Evolutionary conservation across 2,329 filamentous ascomycete species (phyloP).

Genomic region (Phoma sp.): DNA sequence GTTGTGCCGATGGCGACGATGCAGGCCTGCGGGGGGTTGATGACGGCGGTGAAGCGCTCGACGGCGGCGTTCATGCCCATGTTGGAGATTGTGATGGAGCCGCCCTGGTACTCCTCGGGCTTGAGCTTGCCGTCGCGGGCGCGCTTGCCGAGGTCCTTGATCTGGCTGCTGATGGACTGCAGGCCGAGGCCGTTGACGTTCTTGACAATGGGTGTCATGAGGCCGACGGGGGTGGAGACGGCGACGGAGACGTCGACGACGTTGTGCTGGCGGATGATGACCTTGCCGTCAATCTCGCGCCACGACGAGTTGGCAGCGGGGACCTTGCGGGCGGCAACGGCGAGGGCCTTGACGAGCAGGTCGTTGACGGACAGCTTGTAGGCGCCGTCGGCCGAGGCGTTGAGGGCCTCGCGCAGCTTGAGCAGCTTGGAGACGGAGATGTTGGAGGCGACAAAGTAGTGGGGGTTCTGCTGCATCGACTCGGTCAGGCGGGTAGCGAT

Average conservation of each 20-base stretch:
- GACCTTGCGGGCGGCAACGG: conserved; percentile 87
- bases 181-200: conserved; percentile 87
- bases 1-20: conserved; percentile 95
- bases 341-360: conserved; percentile 97
- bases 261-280: conserved; percentile 89
- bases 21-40: conserved; percentile 96
- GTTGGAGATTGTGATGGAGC: conserved; percentile 99
- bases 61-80: conserved; percentile 99
- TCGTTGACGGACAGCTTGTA: conserved; percentile 99
- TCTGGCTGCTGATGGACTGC: conserved; percentile 81
- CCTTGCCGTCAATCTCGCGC: conserved; percentile 75
- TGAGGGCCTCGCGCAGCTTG: conserved; percentile 93
- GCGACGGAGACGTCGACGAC: conserved; percentile 94
- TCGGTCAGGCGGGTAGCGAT: conserved; percentile 90
- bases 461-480: conserved; percentile 91
- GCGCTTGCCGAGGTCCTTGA: conserved; percentile 97
- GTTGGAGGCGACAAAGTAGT: conserved; percentile 94
- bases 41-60: conserved; percentile 96
- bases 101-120: conserved; percentile 98
- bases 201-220: conserved; percentile 97
- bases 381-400: conserved; percentile 84
- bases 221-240: conserved; percentile 87
- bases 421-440: conserved; percentile 94
- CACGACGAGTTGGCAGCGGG: conserved; percentile 96
- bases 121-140: conserved; percentile 97